Evolutionary conservation across 2,329 filamentous ascomycete species (phyloP).

Genomic region (Colletotrichum acutatum): DNA sequence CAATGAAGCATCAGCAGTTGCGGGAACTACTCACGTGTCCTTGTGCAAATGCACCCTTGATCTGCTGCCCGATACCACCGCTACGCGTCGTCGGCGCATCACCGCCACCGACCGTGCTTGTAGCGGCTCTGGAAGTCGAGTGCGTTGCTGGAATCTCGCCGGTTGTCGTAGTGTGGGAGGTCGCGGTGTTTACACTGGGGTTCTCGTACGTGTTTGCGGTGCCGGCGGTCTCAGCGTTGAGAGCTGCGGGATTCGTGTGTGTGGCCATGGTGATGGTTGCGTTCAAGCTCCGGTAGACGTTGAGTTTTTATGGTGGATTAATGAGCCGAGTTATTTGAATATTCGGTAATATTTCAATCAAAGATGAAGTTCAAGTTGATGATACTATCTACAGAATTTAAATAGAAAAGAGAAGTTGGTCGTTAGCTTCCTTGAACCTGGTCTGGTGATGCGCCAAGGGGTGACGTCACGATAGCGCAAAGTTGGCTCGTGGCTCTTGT

Average conservation of each 20-base stretch:
- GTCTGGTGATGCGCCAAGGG: constrained; percentile 26
- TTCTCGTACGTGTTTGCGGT: background rate
- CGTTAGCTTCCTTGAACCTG: constrained; percentile 13
- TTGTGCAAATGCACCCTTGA: constrained; percentile 35
- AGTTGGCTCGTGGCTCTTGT: background rate
- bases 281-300: background rate
- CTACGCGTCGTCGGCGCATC: constrained; percentile 30
- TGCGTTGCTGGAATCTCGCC: background rate
- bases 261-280: background rate
- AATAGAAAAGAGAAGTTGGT: background rate
- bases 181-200: background rate
- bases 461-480: constrained; percentile 35
- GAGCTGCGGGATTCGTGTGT: constrained; percentile 23
- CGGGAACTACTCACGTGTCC: constrained; percentile 16
- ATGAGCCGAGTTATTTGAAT: background rate
- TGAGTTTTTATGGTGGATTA: background rate
- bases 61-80: constrained; percentile 12
- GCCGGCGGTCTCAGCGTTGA: background rate
- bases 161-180: background rate
- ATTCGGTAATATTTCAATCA: background rate
- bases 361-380: background rate
- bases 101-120: constrained; percentile 18
- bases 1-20: too few species aligned
- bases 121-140: background rate
- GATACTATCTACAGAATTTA: background rate